These are phyloP conservation scores for Histomonas meleagridis DNA, from an alignment of 208 protist genomes.

Conservation along the genomic window DNA sequence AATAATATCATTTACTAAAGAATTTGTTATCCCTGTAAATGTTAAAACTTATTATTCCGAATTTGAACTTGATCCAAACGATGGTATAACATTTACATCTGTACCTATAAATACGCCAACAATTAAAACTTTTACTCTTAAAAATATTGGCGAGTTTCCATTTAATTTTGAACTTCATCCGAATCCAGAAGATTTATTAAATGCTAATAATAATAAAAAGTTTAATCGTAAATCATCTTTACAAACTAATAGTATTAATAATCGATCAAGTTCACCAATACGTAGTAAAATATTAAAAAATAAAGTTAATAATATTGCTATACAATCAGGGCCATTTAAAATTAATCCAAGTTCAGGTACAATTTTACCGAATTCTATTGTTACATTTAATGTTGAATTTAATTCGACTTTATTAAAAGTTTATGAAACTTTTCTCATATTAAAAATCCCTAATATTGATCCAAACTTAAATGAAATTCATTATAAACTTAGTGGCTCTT, in stretches of 20 bases:
- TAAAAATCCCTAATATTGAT: neutral
- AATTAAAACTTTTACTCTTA: neutral
- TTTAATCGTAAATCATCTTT: too few species aligned
- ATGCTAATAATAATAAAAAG: too few species aligned
- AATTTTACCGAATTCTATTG: neutral
- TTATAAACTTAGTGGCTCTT: neutral
- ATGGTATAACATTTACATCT: neutral
- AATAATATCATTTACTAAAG: neutral
- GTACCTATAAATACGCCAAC: neutral
- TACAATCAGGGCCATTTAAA: neutral
- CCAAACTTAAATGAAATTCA: neutral
- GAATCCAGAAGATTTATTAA: neutral
- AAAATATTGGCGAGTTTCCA: slow-evolving; percentile 4
- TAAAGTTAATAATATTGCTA: too few species aligned
- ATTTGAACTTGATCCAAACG: neutral
- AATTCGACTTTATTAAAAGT: neutral
- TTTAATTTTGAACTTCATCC: neutral
- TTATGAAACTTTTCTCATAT: neutral
- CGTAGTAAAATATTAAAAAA: too few species aligned
- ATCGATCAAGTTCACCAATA: too few species aligned
- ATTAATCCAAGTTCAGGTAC: neutral
- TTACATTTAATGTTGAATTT: neutral
- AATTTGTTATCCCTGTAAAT: neutral
- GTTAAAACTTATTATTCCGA: neutral
- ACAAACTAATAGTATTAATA: too few species aligned